Evolutionary conservation across 2,329 filamentous ascomycete species (phyloP), one percentile per base, ranked within the genome.

Genomic region (Aspergillus ustus): DNA sequence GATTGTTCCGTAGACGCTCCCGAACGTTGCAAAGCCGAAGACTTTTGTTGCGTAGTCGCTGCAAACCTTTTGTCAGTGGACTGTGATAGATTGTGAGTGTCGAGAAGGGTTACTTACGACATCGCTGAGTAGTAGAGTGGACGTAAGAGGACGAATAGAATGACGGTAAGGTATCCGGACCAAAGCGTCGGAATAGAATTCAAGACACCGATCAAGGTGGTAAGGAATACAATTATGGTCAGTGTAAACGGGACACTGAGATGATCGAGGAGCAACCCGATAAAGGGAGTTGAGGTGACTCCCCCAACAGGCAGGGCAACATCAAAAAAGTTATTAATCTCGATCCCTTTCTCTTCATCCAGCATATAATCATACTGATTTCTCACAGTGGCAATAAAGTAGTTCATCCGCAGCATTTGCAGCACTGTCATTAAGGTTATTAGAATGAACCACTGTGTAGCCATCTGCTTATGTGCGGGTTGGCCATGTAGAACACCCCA

Each of bases 91-190:
- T 19, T 34, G 25, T 25, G 44, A 13, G 15, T 70, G 13, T 22
- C n/a, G 4, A 9, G 8, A 11, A 25, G 11, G 8, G 11, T 17
- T 7, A 72, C 82, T 78, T 78, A 83, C 73, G 90, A 94, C 61
- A 97, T 91, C 7, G 92, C 88, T 0, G 92, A 96, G 79, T 97
- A 97, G 78, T 96, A 97, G 31, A 97, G 88, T 0, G 93, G 93
- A 0, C 93, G 87, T 71, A 95, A 93, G 22, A 96, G 77, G 11
- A 95, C 91, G 70, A 97, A 96, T n/a, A 97, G 83, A 29, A 83
- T 78, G 53, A 97, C 82, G 65, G 93, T 93, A n/a, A 83, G 79
- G 69, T 96, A 96, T 0, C 80, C 81, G 1, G 91, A 90, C 65
- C 74, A 69, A 7, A 85, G 71, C 58, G 86, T 83, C 0, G 91